Evolutionary conservation across 805 yeast species (phyloP), one percentile per base, ranked within the genome.

Genomic region (Wickerhamomyces subpelliculosus): DNA sequence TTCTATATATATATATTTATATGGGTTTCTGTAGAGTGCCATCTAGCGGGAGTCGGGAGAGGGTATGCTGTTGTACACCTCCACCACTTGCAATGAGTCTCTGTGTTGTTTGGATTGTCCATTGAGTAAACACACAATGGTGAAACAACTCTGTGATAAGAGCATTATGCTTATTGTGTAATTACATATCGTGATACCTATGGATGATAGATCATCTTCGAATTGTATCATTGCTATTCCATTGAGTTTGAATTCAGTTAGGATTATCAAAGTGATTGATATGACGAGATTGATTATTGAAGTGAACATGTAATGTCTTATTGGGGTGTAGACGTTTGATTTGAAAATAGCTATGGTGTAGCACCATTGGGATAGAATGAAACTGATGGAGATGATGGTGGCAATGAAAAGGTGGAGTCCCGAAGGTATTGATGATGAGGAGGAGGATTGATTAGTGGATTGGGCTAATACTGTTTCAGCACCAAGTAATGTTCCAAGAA

Each of bases 301-400:
- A 84, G 48, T 96, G 94, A 40, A 69, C 95, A 56, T 95, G 95
- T 34, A 84, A 93, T 10, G 96, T 95, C 38, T 86, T 86, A 47
- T 96, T 83, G 36, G 87, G 94, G 34, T 76, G 95, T 57, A 73
- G 94, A 48, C 96, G 95, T 8, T 72, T 82, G 55, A 81, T 85
- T 38, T 72, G 84, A 52, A 95, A 83, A 67, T 72, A 84, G 60
- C 82, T 81, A 56, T 80, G 71, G 57, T 60, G 55, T 61, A 65
- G 54, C 61, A 27, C 45, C 59, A 49, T 30, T 68, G 60, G 10
- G 53, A 47, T 2, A 34, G 45, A 27, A 53, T 53, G 21, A 46
- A 60, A 8, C 54, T 61, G 8, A 56, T 53, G 4, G 72, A 62
- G 41, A 38, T 33, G 2, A 35, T 17, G 2, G 40, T 13, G 41